phyloP scores from a whole-genome alignment of 305 asterid genomes.

The Solanum hybrid region DNA sequence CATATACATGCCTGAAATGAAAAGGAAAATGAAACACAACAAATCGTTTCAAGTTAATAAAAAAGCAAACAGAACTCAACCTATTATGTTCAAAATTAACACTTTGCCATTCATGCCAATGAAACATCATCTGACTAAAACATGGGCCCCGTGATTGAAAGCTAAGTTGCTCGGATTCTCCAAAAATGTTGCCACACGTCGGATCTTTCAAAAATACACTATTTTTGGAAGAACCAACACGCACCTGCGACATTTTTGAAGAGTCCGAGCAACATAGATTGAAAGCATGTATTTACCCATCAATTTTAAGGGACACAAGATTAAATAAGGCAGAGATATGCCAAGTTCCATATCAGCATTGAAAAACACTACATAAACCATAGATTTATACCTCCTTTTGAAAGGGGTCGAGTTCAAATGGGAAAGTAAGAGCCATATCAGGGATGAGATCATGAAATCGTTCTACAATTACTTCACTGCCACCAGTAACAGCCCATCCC shows the following conservation, averaged over 20 bases:
- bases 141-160: background rate
- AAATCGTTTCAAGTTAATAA: background rate
- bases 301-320: background rate
- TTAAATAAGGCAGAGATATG: background rate
- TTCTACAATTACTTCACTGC: conserved; percentile 53
- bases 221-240: background rate
- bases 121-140: background rate
- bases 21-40: background rate
- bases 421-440: conserved; percentile 86
- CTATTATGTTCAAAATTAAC: background rate
- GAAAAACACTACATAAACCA: background rate
- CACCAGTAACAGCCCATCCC: conserved; percentile 77
- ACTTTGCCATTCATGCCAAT: background rate
- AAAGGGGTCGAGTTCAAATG: conserved; percentile 91
- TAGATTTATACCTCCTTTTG: conserved; percentile 75
- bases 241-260: background rate
- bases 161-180: background rate
- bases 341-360: background rate
- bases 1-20: conserved; percentile 1
- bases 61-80: background rate
- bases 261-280: background rate
- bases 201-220: background rate
- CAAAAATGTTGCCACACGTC: background rate
- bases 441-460: conserved; percentile 81
- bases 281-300: background rate